Percentiles rank a stretch among this genome's conserved stretches.
These are phyloP conservation scores for Allium sativum DNA, from an alignment of 106 monocot species.

Conservation along the genomic window DNA sequence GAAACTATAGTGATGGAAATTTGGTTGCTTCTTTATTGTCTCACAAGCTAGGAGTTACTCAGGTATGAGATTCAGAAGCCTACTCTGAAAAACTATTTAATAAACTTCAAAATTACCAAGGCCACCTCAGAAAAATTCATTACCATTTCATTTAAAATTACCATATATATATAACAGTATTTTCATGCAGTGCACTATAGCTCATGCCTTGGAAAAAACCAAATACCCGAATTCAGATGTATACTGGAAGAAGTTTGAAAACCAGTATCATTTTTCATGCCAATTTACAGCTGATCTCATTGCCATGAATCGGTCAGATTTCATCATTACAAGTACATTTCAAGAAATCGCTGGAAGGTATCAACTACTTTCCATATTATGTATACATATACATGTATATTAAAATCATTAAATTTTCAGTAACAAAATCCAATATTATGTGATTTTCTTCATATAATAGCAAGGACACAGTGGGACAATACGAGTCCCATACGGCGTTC, in stretches of 20 bases:
- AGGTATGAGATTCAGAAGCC: constrained; percentile 6
- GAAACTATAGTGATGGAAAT: constrained; percentile 30
- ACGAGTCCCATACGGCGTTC: constrained; percentile 20
- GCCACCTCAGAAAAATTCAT: neutral
- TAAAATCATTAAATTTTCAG: too few relatives aligned
- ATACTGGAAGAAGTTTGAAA: constrained; percentile 62
- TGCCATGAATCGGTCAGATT: constrained; percentile 86
- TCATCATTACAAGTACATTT: constrained; percentile 35
- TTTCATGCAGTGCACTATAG: constrained; percentile 21
- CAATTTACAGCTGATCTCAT: constrained; percentile 65
- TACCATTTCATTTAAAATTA: neutral
- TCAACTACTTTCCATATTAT: too few relatives aligned
- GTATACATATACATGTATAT: too few relatives aligned
- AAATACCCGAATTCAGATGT: constrained; percentile 64
- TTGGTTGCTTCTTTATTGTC: constrained; percentile 24
- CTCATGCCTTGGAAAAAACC: constrained; percentile 35
- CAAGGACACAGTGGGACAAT: constrained; percentile 28
- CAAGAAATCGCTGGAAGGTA: constrained; percentile 34
- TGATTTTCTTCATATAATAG: constrained; percentile 1
- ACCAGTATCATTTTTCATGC: constrained; percentile 47
- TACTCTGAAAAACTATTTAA: neutral
- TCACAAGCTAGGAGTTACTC: constrained; percentile 23
- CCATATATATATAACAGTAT: neutral
- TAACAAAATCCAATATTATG: neutral
- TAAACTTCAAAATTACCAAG: neutral